Evolutionary conservation across 2,329 filamentous ascomycete genomes (phyloP).

Genomic region (Fusarium tuaranense): DNA sequence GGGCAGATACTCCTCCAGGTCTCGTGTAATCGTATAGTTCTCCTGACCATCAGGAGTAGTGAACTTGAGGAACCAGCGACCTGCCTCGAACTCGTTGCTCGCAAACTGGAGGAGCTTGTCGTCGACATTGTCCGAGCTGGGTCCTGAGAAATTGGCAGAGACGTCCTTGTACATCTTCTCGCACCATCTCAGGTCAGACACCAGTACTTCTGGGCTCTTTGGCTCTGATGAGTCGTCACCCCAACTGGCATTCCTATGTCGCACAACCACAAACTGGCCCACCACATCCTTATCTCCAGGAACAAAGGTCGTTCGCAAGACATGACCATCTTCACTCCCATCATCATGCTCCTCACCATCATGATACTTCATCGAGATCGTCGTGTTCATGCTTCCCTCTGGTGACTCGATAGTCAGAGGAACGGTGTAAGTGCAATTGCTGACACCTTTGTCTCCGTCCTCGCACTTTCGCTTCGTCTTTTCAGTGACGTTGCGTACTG

Average conservation of each 20-base stretch:
- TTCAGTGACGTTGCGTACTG: constrained; percentile 5
- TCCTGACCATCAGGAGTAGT: neutral
- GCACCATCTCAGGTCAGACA: constrained; percentile 2
- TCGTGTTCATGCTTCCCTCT: neutral
- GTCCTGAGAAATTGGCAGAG: neutral
- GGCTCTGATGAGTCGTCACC: neutral
- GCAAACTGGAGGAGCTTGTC: neutral
- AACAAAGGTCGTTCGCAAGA: neutral
- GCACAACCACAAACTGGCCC: neutral
- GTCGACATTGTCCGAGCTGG: neutral
- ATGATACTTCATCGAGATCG: neutral
- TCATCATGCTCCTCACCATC: neutral
- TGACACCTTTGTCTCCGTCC: neutral
- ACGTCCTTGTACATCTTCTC: neutral
- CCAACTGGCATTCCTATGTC: neutral
- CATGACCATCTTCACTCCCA: neutral
- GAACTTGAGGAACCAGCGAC: neutral
- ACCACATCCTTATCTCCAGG: neutral
- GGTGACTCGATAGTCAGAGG: neutral
- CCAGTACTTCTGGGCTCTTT: neutral
- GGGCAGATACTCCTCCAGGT: neutral
- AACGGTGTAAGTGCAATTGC: constrained; percentile 14
- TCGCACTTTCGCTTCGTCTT: neutral
- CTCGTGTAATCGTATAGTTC: neutral
- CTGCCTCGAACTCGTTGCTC: neutral